Percentiles rank a stretch among this genome's conserved stretches.
Conservation (phyloP, 345 rosid genomes). For the Brassica incana region DNA sequence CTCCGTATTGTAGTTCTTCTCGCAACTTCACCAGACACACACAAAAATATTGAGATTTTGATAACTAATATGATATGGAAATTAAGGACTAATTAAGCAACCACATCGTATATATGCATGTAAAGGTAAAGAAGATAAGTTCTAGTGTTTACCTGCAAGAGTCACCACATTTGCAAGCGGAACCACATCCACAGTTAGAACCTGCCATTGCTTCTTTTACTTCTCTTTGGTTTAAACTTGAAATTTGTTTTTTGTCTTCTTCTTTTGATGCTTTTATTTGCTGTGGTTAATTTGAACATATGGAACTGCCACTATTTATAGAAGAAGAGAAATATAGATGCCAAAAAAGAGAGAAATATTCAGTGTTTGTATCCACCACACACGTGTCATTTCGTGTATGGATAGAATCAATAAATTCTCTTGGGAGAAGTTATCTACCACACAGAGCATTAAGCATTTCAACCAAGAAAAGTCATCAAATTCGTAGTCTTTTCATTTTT, state of each 20-base stretch:
- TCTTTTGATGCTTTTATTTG: conserved; percentile 9
- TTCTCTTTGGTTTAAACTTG: conserved; percentile 9
- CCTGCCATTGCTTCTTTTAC: conserved; percentile 35
- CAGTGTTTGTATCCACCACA: conserved; percentile 13
- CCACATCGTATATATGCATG: background rate
- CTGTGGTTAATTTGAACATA: background rate
- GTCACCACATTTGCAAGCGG: conserved; percentile 47
- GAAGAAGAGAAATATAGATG: background rate
- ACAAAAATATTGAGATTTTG: background rate
- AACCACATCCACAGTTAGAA: conserved; percentile 47
- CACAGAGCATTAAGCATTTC: conserved; percentile 17
- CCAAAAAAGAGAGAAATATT: background rate
- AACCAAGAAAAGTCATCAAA: background rate
- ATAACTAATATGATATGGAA: background rate
- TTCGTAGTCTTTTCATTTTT: background rate
- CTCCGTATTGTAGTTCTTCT: conserved; percentile 39
- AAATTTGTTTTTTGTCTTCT: background rate
- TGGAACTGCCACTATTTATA: conserved; percentile 25
- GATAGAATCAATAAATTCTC: background rate
- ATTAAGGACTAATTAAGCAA: background rate
- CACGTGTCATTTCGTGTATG: conserved; percentile 29
- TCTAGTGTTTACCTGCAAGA: conserved; percentile 37
- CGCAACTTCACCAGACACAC: conserved; percentile 34
- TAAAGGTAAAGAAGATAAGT: background rate
- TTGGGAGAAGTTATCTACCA: background rate